Evolutionary conservation across 1,139 yeast species (phyloP).

Genomic region (Pichia sp.): DNA sequence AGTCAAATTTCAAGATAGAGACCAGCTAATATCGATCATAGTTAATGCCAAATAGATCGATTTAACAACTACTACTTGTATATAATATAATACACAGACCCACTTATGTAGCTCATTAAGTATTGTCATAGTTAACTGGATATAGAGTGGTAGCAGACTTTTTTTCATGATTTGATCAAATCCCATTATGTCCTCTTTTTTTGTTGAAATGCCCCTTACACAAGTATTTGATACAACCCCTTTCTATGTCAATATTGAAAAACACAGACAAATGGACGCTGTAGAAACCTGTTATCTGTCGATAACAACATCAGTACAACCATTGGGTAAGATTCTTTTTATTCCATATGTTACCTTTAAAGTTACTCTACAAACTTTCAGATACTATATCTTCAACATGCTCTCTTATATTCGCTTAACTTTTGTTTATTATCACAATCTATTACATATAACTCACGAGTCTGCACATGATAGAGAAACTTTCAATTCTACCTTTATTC

Average conservation of each 20-base stretch:
- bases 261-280: constrained; percentile 7
- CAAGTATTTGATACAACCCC: not conserved
- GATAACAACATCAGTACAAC: constrained; percentile 1
- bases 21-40: constrained; percentile 16
- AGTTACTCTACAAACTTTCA: constrained; percentile 17
- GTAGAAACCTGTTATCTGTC: constrained; percentile 11
- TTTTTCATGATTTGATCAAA: too few species aligned
- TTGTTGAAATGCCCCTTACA: not conserved
- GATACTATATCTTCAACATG: constrained; percentile 14
- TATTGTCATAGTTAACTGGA: too few species aligned
- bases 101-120: too few species aligned
- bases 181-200: too few species aligned
- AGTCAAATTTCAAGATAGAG: constrained; percentile 15
- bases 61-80: too few species aligned
- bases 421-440: constrained; percentile 19
- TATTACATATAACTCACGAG: constrained; percentile 19
- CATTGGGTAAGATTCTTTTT: constrained; percentile 17
- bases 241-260: not conserved
- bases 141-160: too few species aligned
- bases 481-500: constrained; percentile 16
- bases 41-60: constrained; percentile 17
- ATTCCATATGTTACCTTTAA: constrained; percentile 21
- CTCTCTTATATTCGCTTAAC: constrained; percentile 16
- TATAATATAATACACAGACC: too few species aligned
- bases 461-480: constrained; percentile 18